Evolutionary conservation across 768 basidiomycete genomes (phyloP).

Genomic region (Termitomyces titanicus): DNA sequence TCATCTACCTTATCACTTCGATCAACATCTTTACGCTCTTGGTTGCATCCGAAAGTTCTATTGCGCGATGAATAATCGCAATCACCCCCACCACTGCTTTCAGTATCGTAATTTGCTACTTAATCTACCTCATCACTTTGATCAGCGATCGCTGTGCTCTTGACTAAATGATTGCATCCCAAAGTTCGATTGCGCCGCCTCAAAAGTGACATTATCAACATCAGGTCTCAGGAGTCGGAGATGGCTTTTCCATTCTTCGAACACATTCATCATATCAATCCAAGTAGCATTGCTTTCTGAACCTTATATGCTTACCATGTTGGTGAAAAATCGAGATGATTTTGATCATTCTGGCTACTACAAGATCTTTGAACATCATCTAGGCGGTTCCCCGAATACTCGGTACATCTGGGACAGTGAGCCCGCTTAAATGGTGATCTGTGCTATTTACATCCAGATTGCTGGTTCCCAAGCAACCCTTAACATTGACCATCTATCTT

Average conservation of each 20-base stretch:
- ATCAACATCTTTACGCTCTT: too few relatives aligned
- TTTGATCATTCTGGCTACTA: too few relatives aligned
- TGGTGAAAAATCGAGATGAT: background rate
- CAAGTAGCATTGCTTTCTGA: background rate
- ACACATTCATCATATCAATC: background rate
- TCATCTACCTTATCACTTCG: too few relatives aligned
- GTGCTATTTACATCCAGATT: background rate
- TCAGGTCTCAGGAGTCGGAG: background rate
- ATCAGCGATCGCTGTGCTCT: too few relatives aligned
- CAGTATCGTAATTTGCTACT: background rate
- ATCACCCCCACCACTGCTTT: background rate
- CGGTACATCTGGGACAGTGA: too few relatives aligned
- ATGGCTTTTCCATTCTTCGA: too few relatives aligned
- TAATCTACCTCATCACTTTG: too few relatives aligned
- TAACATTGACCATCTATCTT: too few relatives aligned
- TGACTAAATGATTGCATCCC: background rate
- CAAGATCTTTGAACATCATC: too few relatives aligned
- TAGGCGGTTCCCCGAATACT: too few relatives aligned
- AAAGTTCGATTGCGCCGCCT: background rate
- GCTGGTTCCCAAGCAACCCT: too few relatives aligned
- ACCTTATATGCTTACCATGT: background rate
- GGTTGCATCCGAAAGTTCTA: background rate
- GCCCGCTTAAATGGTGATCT: background rate
- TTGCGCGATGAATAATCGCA: background rate
- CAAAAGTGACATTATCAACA: background rate